Base-by-base conservation (phyloP, 2,329 filamentous ascomycete genomes). In the Sclerotinia sclerotiorum region DNA sequence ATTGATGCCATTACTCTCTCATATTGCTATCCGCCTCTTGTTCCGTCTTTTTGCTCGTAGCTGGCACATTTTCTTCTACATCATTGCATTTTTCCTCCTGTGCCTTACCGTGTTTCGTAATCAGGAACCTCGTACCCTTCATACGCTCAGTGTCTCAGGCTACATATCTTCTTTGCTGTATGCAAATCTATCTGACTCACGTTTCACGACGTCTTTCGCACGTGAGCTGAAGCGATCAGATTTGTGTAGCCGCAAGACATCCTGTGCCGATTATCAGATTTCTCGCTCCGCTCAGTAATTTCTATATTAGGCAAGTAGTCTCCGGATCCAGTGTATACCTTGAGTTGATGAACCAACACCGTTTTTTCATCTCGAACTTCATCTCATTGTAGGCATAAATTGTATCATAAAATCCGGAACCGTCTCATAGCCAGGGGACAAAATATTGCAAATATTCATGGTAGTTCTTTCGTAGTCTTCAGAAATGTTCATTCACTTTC, bases 201-300 rank as follows among this genome's bases (percentile, higher is more conserved):
- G 48, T 24, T 24, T 51, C 11, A 24, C 48, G 48, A 51, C 24
- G 1, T 24, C 13, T 27, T 51, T 24, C 35, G 1, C 35, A 67
- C 70, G 61, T 68, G 32, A 19, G 67, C 64, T n/a, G 64, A 60
- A 65, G 52, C 46, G 24, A 54, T n/a, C 13, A 69, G 44, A 32
- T 66, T 71, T 24, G 67, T 51, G 44, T 73, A 63, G 11, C 66
- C n/a, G 35, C 68, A 63, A 60, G 79, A 79, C 32, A 79, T 67
- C 17, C 71, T 70, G 62, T 77, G 73, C 1, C 78, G 72, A 68
- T 77, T 75, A 67, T 78, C 72, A 55, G 75, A 77, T 69, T 77
- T 72, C 35, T 76, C 72, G n/a, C 66, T 54, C 0, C 77, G 78
- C 61, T 79, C 76, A 60, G 57, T 69, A 1, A 60, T 19, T 15